A percentile compares a stretch with the other conserved stretches of the same genome.
phyloP scores from a whole-genome alignment of 768 basidiomycete species.

The Tricholoma sp. region DNA sequence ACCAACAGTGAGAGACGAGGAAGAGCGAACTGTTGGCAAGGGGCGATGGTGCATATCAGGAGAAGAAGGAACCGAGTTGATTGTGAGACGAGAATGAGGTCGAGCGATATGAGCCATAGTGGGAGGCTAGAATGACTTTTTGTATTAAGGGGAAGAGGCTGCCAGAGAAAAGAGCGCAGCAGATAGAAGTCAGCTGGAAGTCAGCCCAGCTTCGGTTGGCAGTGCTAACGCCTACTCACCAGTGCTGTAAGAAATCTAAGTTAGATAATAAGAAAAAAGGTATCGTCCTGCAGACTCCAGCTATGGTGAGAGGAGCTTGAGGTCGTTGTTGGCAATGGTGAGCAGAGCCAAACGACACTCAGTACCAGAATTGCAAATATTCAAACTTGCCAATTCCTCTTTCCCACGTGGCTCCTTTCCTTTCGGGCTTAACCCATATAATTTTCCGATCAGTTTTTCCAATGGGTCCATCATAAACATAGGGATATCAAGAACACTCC shows the following conservation, averaged over 20 bases:
- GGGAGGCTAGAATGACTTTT: background rate
- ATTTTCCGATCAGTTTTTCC: background rate
- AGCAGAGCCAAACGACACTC: background rate
- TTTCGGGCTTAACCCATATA: background rate
- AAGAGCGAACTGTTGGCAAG: slow-evolving; percentile 49
- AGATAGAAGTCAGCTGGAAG: background rate
- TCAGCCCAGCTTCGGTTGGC: background rate
- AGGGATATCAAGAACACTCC: too few relatives aligned
- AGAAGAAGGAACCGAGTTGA: slow-evolving; percentile 14
- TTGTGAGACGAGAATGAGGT: slow-evolving; percentile 10
- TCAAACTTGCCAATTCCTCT: background rate
- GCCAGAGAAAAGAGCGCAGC: background rate
- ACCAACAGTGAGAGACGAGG: slow-evolving; percentile 37
- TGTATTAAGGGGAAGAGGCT: background rate
- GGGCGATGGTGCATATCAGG: slow-evolving; percentile 61
- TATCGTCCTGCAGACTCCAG: background rate
- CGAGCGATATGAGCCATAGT: slow-evolving; percentile 16
- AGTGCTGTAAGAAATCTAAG: background rate
- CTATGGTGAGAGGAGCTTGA: background rate
- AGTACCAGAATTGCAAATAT: background rate
- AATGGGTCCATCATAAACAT: background rate
- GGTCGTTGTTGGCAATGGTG: background rate
- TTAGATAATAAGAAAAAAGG: background rate
- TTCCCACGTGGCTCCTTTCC: background rate
- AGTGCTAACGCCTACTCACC: background rate